Base-by-base conservation (phyloP, 257 asterid genomes). In the Solanum peruvianum region DNA sequence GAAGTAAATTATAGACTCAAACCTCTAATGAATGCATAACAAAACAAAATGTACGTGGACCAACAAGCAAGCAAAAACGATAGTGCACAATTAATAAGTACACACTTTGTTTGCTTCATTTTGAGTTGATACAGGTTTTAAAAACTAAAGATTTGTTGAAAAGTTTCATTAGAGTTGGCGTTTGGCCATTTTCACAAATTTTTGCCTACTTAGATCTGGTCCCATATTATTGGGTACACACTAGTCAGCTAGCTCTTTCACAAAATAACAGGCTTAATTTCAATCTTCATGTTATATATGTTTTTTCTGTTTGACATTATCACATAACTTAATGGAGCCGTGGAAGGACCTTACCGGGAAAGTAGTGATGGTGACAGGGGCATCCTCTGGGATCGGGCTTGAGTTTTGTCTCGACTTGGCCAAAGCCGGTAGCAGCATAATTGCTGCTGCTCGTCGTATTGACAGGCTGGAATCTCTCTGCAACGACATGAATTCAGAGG, bases 381-480 rank as follows among this genome's bases (percentile, higher is more conserved):
- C 90, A 1, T 88, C 88, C 13, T 85, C 86, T 1, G 88, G 88
- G 0, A 60, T 85, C 9, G 90, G 88, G 29, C 82, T 29, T 71
- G 87, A 88, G 14, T 90, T 92, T 83, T 90, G 93, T 82, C 25
- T 91, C 2, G 93, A 91, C 76, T 82, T 92, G 49, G 95, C 90
- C 10, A 87, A 90, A 84, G 90, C 93, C 42, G 93, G 94, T 16
- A 91, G 94, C 87, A 92, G 87, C 75, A 73, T 93, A 41, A 16
- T 33, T 33, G 78, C 45, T 31, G 78, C 44, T 18, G 44, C 78
- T 71, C 45, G 45, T 71, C 45, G 45, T 71, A 20, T 71, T 71
- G 78, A 71, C 0, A 71, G 8, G 37, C 60, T 49, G 0, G 60
- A 49, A 2, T 49, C 60, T 49, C 23, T 49, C 23, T 49, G 60